These are phyloP conservation scores for Fusarium pseudocircinatum DNA, from an alignment of 2,329 filamentous ascomycete species.

Conservation along the genomic window DNA sequence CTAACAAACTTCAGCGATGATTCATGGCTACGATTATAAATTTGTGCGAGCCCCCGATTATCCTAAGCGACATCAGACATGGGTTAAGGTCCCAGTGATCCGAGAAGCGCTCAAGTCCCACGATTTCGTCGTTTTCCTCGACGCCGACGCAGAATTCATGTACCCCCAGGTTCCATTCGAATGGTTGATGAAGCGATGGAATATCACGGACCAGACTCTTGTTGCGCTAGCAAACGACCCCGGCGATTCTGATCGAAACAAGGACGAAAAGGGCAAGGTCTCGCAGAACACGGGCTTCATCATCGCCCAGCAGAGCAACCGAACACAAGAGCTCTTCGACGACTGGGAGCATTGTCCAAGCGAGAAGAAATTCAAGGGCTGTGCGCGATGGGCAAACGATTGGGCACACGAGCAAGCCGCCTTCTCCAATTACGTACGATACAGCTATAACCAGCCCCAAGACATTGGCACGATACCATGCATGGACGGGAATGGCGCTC, in stretches of 20 bases:
- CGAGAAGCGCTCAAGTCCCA: slow-evolving; percentile 51
- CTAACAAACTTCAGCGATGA: slow-evolving; percentile 39
- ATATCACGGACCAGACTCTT: slow-evolving; percentile 51
- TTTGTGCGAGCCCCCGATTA: slow-evolving; percentile 55
- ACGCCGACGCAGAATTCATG: slow-evolving; percentile 55
- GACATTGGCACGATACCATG: slow-evolving; percentile 37
- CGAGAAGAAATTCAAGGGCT: slow-evolving; percentile 13
- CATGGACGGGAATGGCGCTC: slow-evolving; percentile 40
- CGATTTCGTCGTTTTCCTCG: slow-evolving; percentile 55
- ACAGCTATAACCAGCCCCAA: slow-evolving; percentile 36
- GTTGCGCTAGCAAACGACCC: slow-evolving; percentile 58
- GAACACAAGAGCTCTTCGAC: slow-evolving; percentile 32
- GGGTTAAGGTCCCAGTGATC: slow-evolving; percentile 55
- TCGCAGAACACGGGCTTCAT: slow-evolving; percentile 38
- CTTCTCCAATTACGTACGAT: slow-evolving; percentile 40
- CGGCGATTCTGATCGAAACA: slow-evolving; percentile 47
- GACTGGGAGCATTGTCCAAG: slow-evolving; percentile 14
- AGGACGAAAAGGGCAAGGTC: slow-evolving; percentile 43
- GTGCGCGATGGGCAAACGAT: slow-evolving; percentile 34
- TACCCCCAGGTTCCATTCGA: slow-evolving; percentile 56
- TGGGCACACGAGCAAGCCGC: slow-evolving; percentile 46
- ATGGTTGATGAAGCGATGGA: slow-evolving; percentile 59
- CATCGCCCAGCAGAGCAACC: slow-evolving; percentile 34
- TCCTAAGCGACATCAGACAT: slow-evolving; percentile 54
- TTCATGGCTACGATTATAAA: slow-evolving; percentile 61